Evolutionary conservation across 441 rosid genomes (phyloP).

Genomic region (Adansonia rubrostipa): DNA sequence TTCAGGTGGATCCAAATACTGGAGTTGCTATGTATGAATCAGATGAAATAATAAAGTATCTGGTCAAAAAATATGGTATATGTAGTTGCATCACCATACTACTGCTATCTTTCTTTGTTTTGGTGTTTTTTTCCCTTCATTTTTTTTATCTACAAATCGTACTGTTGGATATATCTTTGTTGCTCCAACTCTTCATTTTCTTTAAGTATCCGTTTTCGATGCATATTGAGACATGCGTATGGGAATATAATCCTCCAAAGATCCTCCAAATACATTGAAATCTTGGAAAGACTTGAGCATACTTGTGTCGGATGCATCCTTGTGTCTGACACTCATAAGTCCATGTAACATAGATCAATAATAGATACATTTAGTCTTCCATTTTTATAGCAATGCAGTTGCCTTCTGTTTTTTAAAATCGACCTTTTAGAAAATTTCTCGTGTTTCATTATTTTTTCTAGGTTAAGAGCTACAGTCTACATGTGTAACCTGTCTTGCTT

Average conservation of each 20-base stretch:
- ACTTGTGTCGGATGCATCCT: no score
- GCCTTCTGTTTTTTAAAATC: not conserved
- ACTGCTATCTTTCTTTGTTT: slow-evolving; percentile 1
- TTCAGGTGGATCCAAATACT: slow-evolving; percentile 94
- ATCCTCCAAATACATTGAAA: no score
- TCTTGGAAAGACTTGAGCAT: no score
- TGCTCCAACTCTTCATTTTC: no score
- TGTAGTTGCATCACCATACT: slow-evolving; percentile 24
- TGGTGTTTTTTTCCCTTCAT: not conserved
- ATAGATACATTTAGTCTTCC: not conserved
- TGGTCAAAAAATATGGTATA: slow-evolving; percentile 83
- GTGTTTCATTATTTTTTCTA: not conserved
- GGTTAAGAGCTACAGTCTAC: not conserved
- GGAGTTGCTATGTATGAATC: slow-evolving; percentile 95
- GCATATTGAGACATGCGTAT: no score
- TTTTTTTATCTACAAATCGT: not conserved
- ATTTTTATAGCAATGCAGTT: not conserved
- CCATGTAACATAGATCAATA: not conserved
- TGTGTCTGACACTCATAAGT: no score
- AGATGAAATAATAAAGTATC: slow-evolving; percentile 83
- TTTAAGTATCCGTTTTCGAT: no score
- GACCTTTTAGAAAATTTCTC: not conserved
- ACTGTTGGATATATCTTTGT: no score
- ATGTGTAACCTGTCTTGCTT: not conserved
- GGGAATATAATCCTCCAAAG: no score